A percentile compares a stretch with the other conserved stretches of the same genome.
phyloP scores from a whole-genome alignment of 331 rosid genomes.

The Quercus phellos region DNA sequence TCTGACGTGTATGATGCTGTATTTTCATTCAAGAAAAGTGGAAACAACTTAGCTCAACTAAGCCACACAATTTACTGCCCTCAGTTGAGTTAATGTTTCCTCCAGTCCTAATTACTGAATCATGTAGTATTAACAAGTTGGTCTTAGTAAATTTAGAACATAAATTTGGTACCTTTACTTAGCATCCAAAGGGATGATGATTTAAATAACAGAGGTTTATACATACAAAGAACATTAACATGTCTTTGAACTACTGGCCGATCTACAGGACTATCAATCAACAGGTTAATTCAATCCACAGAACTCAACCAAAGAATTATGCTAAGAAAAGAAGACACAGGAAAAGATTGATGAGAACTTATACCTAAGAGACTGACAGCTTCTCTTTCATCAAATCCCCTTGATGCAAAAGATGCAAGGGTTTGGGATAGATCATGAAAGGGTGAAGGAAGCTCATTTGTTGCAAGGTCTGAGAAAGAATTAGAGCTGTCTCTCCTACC shows the following conservation, averaged over 20 bases:
- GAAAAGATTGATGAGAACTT: background rate
- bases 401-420: constrained; percentile 26
- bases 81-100: background rate
- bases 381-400: constrained; percentile 38
- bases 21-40: no score
- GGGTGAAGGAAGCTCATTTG: constrained; percentile 36
- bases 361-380: constrained; percentile 33
- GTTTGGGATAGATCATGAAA: constrained; percentile 18
- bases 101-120: background rate
- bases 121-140: background rate
- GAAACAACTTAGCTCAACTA: no score
- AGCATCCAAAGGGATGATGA: background rate
- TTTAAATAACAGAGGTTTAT: background rate
- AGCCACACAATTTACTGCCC: no score
- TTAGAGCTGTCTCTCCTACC: constrained; percentile 32
- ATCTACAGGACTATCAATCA: no score
- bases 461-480: constrained; percentile 27
- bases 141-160: no score
- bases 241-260: no score
- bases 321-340: background rate
- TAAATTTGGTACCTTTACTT: no score
- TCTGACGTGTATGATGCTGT: no score
- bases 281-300: no score
- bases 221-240: background rate
- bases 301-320: background rate